A percentile compares a stretch with the other conserved stretches of the same genome.
These are phyloP conservation scores for Stemphylium vesicarium DNA, from an alignment of 2,329 filamentous ascomycete species.

Conservation along the genomic window DNA sequence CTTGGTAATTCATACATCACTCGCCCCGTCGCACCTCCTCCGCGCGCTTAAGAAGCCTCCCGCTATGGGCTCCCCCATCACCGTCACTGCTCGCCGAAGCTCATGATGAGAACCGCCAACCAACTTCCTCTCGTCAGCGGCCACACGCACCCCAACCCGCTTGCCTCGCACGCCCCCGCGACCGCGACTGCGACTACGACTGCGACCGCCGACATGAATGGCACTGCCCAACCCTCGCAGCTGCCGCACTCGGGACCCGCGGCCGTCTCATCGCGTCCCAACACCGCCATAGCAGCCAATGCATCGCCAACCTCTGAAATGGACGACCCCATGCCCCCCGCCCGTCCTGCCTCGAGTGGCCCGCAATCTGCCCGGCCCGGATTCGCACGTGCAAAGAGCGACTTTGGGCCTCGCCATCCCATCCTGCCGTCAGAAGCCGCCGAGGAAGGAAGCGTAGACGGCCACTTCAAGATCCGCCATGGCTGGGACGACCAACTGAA, in stretches of 20 bases:
- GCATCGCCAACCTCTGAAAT: slow-evolving; percentile 21
- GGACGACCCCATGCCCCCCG: slow-evolving; percentile 44
- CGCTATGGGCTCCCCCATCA: slow-evolving; percentile 43
- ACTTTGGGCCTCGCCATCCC: slow-evolving; percentile 60
- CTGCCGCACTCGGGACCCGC: slow-evolving; percentile 19
- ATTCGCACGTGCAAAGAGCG: slow-evolving; percentile 64
- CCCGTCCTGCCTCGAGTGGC: slow-evolving; percentile 60
- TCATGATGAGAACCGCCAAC: slow-evolving; percentile 41
- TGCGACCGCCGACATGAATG: slow-evolving; percentile 26
- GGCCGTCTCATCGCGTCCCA: slow-evolving; percentile 31
- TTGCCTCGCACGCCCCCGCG: slow-evolving; percentile 35
- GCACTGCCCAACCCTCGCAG: slow-evolving; percentile 12
- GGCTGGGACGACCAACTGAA: slow-evolving; percentile 93
- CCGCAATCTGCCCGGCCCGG: slow-evolving; percentile 49
- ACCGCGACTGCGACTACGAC: slow-evolving; percentile 14
- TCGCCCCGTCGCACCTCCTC: neutral
- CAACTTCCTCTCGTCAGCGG: slow-evolving; percentile 32
- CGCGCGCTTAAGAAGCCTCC: slow-evolving; percentile 16
- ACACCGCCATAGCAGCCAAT: slow-evolving; percentile 33
- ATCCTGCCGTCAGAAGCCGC: slow-evolving; percentile 34
- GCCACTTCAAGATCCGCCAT: slow-evolving; percentile 70
- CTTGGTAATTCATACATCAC: neutral
- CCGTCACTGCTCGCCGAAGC: slow-evolving; percentile 28
- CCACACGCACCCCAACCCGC: slow-evolving; percentile 34
- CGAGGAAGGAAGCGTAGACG: slow-evolving; percentile 56